Evolutionary conservation across 257 asterid species (phyloP), one percentile per base, ranked within the genome.

Genomic region (Nicotiana undulata): DNA sequence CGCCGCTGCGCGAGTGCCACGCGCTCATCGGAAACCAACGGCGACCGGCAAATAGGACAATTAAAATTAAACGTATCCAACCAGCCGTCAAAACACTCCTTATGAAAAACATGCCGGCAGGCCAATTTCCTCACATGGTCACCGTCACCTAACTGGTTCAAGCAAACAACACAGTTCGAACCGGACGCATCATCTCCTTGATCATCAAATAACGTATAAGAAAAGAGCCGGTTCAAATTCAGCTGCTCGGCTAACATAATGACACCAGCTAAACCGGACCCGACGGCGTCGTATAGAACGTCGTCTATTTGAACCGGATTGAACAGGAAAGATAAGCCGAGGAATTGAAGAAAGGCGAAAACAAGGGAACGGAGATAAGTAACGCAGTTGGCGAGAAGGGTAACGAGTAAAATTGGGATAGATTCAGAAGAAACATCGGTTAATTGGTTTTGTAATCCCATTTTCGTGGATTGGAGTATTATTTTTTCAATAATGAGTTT

Each of bases 81-180:
- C 98, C 98, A 94, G 1, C 98, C 91, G 61, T 93, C 95, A 40
- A 95, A 77, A 83, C 98, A 95, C 3, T 83, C 89, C 87, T 88
- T 89, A 84, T 95, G 98, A 75, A 95, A 95, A 56, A 93, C 95
- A 81, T 95, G 98, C 68, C 86, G 63, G 89, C 98, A 95, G 0
- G 77, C 80, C 18, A 93, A 75, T 85, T 84, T 82, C 75, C 97
- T 91, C 81, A 95, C 90, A 46, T 53, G 84, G 75, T 95, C 98
- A 63, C 98, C 98, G 0, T 85, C 88, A 0, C 82, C 85, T n/a
- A 95, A 72, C 79, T 85, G 83, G 88, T 86, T 87, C 85, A 95
- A 46, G 76, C 98, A 95, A 65, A 95, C 92, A 59, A 88, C 92
- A 79, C 98, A 95, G 51, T 89, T 89, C 51, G 82, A 20, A 53